Evolutionary conservation across 2,329 filamentous ascomycete species (phyloP), one percentile per base, ranked within the genome.

Genomic region (Nemania bipapillata): DNA sequence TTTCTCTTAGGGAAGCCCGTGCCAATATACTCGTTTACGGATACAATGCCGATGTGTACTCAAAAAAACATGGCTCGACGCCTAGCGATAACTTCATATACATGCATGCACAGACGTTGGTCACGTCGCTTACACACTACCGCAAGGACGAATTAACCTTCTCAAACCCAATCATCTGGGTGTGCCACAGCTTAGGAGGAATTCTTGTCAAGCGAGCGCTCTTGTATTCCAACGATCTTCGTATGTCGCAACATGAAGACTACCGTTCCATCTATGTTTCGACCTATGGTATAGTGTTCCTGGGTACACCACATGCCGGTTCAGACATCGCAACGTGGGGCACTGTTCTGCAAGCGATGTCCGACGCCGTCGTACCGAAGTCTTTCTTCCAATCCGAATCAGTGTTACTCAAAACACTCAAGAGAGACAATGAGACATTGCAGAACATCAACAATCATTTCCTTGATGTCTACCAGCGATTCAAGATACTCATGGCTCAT

Each of bases 391-490:
- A 92, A 63, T 86, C 87, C 0, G 91, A 92, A 69, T 85, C 88
- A 0, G 85, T 91, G 32, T 83, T 94, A 49, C 83, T 94, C 70
- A 88, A 86, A 74, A 90, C 91, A 1, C 83, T 94, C n/a, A 90
- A 90, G 77, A 87, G 85, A 58, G 89, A 93, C 75, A 93, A 90
- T 66, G 91, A 93, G 79, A 91, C 87, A 0, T 80, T 94, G 4
- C 87, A 91, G 74, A 90, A 90, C 68, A 93, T 94, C 78, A 93
- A 92, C 77, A 87, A 83, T 59, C 86, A 90, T 65, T 94, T 94
- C 72, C 83, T 90, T 20, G 89, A 93, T 59, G 88, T 93, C 30
- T 89, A 92, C 70, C 86, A 88, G 65, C 85, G 89, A 1, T 93
- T 92, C 75, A 86, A 88, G 71, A 89, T 94, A 58, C 91, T 91